Evolutionary conservation across 139 green algal genomes (phyloP).

Genomic region (Ulvella scutata): DNA sequence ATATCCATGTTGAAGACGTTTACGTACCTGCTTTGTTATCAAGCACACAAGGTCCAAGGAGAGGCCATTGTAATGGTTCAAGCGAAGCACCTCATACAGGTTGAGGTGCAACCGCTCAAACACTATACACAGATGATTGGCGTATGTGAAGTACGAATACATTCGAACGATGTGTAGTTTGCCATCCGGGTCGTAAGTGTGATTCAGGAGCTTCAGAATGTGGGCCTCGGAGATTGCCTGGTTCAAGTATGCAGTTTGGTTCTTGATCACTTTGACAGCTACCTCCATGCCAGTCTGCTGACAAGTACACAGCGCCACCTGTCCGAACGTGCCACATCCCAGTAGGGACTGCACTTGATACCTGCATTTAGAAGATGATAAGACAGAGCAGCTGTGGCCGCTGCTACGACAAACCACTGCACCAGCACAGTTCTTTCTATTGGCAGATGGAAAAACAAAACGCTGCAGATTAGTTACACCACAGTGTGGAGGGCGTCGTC

Average conservation of each 20-base stretch:
- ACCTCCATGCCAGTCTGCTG: conserved; percentile 31
- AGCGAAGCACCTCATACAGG: conserved; percentile 93
- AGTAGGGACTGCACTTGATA: conserved; percentile 69
- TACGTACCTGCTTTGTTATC: conserved; percentile 46
- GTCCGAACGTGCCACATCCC: conserved; percentile 88
- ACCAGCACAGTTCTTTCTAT: not conserved
- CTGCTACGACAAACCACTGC: not conserved
- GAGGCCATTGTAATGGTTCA: conserved; percentile 85
- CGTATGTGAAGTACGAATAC: conserved; percentile 79
- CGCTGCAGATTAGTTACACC: not conserved
- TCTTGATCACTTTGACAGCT: conserved; percentile 97
- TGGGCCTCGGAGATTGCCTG: conserved; percentile 45
- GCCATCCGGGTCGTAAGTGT: conserved; percentile 55
- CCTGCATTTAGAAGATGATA: conserved; percentile 19
- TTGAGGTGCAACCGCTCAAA: conserved; percentile 96
- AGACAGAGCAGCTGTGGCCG: too few species aligned
- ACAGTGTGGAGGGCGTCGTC: not conserved
- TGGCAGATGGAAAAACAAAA: not conserved
- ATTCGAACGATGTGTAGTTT: conserved; percentile 85
- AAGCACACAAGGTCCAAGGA: conserved; percentile 72
- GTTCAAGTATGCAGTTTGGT: conserved; percentile 91
- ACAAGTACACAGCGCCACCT: conserved; percentile 66
- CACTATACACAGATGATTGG: conserved; percentile 87
- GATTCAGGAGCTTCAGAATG: conserved; percentile 87
- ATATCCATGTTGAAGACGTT: not conserved